phyloP scores from a whole-genome alignment of 2,329 filamentous ascomycete genomes.

The Arthrobotrys iridis region DNA sequence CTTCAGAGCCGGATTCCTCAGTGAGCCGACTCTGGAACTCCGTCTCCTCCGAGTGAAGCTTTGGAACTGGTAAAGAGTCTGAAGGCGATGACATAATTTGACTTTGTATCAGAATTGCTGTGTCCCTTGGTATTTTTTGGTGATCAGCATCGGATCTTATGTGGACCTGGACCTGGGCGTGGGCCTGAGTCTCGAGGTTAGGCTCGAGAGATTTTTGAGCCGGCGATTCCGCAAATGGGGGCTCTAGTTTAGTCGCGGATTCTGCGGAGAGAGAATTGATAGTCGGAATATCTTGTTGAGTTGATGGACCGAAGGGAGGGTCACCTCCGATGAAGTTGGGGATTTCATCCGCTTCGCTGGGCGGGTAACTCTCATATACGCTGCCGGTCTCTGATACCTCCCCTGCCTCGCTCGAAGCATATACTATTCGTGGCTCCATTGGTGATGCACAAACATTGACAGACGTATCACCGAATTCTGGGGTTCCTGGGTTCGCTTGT shows the following conservation, averaged over 20 bases:
- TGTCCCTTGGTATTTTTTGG: conserved; percentile 56
- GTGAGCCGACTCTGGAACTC: conserved; percentile 56
- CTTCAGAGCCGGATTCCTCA: conserved; percentile 58
- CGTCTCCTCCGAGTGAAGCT: neutral
- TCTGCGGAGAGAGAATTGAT: neutral
- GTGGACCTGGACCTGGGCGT: neutral
- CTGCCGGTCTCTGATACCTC: conserved; percentile 25
- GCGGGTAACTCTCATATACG: conserved; percentile 47
- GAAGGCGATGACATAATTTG: conserved; percentile 28
- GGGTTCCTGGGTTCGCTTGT: neutral
- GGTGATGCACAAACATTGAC: neutral
- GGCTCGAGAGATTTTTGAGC: neutral
- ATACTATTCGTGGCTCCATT: conserved; percentile 23
- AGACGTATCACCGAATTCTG: neutral
- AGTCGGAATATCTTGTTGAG: neutral
- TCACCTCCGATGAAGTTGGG: conserved; percentile 9
- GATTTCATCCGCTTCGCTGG: conserved; percentile 36
- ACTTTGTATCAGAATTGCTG: conserved; percentile 1
- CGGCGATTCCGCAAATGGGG: neutral
- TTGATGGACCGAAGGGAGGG: neutral
- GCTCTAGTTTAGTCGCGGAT: neutral
- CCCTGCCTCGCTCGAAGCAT: conserved; percentile 11
- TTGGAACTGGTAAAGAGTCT: conserved; percentile 53
- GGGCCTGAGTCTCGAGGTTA: neutral
- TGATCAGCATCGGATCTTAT: conserved; percentile 55